Base-by-base conservation (phyloP, 768 basidiomycete species). In the Leucocoprinus sp. region DNA sequence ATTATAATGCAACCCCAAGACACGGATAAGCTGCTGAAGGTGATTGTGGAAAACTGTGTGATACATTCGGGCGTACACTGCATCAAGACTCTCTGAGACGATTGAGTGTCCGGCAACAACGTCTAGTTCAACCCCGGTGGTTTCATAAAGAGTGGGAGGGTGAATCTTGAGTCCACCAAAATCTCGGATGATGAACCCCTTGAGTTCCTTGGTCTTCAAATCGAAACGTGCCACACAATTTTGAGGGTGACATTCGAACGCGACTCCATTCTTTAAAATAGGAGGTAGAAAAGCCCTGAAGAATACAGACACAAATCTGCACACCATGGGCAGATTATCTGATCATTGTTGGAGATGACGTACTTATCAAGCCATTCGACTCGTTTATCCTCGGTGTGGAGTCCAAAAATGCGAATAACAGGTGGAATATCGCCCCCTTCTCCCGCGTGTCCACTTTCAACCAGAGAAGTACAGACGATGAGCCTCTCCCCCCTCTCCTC, bases 1-100 rank as follows among this genome's bases (percentile, higher is more conserved):
- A 38, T 67, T 72, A 54, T 78, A 74, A 55, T 80, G 78, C 12
- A 80, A 60, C 8, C 65, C 75, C 44, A 80, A 68, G 4, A 80
- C 70, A 2, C 78, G 70, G 45, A 78, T 73, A 34, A 78, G 68
- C 49, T 74, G 76, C 52, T 80, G 78, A 22, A 80, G 61, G 41
- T 80, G 76, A 50, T 77, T 78, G 59, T 78, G 75, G 42, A 78
- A 67, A 49, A 74, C 63, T 2, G 75, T 72, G 61, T 78, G 76
- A 52, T 78, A 78, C 68, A 75, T 72, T 42, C 72, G 65, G 28
- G 66, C 70, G 52, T 78, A 76, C 31, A 78, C 76, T 26, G 76
- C 76, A 38, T 78, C 73, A 27, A 75, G 57, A 27, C 71, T 70
- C 2, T 64, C 54, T 7, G 74, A 72, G 23, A 75, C 65, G 47